phyloP scores from a whole-genome alignment of 2,329 filamentous ascomycete genomes.

The Amauroascus verrucosus region DNA sequence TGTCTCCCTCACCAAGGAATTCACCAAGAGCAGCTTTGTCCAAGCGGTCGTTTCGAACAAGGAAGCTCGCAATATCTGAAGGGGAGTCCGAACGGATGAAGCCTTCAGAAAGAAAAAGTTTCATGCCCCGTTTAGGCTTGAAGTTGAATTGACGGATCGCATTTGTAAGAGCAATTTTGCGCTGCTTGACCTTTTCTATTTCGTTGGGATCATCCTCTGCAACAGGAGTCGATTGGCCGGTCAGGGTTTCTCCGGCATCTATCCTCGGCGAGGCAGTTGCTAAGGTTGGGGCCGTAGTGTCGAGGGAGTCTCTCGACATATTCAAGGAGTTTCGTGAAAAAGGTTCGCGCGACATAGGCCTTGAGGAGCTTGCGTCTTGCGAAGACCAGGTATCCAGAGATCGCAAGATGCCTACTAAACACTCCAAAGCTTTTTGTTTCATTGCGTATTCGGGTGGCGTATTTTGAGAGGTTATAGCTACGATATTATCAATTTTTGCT shows the following conservation, averaged over 20 bases:
- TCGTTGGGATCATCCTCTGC: constrained; percentile 85
- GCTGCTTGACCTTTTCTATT: constrained; percentile 87
- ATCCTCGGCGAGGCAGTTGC: constrained; percentile 50
- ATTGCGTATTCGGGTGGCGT: constrained; percentile 83
- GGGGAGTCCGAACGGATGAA: constrained; percentile 75
- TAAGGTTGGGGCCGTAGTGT: constrained; percentile 45
- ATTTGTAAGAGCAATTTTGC: constrained; percentile 83
- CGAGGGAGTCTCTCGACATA: constrained; percentile 62
- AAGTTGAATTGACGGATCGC: constrained; percentile 91
- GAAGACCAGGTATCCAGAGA: constrained; percentile 91
- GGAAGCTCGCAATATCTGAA: constrained; percentile 72
- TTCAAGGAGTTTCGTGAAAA: constrained; percentile 44
- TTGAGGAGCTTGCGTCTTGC: constrained; percentile 48
- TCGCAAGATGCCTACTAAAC: constrained; percentile 74
- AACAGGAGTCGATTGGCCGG: constrained; percentile 54
- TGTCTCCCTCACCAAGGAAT: constrained; percentile 85
- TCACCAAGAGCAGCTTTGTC: constrained; percentile 92
- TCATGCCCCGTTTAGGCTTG: constrained; percentile 91
- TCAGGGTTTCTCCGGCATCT: constrained; percentile 44
- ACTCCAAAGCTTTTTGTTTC: constrained; percentile 81
- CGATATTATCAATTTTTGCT: constrained; percentile 53
- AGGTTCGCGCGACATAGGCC: constrained; percentile 6
- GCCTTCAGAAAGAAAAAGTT: constrained; percentile 67
- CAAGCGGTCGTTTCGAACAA: constrained; percentile 69
- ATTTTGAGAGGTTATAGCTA: constrained; percentile 44